Conservation (phyloP, 306 rosid genomes). For the Castanea sativa region DNA sequence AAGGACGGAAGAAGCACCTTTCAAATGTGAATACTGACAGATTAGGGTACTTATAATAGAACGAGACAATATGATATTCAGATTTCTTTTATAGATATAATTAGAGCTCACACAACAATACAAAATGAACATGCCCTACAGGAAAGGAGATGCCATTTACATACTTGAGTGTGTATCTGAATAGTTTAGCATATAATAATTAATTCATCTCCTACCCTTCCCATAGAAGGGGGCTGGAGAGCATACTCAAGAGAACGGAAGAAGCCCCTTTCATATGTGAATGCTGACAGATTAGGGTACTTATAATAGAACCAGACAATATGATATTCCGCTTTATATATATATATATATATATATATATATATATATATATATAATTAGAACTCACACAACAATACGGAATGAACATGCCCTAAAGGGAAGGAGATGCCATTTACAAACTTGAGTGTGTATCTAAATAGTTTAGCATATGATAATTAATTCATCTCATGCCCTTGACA, state of each 20-base stretch:
- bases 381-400: not conserved
- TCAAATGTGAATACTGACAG: slow-evolving; percentile 89
- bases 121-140: too few species aligned
- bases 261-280: slow-evolving; percentile 84
- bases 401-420: too few species aligned
- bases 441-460: not conserved
- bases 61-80: not conserved
- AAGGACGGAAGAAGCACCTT: slow-evolving; percentile 62
- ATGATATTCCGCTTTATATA: not conserved
- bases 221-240: too few species aligned
- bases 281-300: slow-evolving; percentile 91
- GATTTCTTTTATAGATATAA: not conserved
- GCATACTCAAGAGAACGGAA: too few species aligned
- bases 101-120: not conserved
- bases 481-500: not conserved
- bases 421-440: not conserved
- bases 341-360: too few species aligned
- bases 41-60: slow-evolving; percentile 76
- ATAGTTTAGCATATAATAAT: not conserved
- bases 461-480: not conserved
- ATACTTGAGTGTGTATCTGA: not conserved
- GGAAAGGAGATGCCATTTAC: not conserved
- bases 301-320: slow-evolving; percentile 33
- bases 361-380: too few species aligned
- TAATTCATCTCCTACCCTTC: not conserved